phyloP scores from a whole-genome alignment of 768 basidiomycete species.

The Gyrodon lividus region DNA sequence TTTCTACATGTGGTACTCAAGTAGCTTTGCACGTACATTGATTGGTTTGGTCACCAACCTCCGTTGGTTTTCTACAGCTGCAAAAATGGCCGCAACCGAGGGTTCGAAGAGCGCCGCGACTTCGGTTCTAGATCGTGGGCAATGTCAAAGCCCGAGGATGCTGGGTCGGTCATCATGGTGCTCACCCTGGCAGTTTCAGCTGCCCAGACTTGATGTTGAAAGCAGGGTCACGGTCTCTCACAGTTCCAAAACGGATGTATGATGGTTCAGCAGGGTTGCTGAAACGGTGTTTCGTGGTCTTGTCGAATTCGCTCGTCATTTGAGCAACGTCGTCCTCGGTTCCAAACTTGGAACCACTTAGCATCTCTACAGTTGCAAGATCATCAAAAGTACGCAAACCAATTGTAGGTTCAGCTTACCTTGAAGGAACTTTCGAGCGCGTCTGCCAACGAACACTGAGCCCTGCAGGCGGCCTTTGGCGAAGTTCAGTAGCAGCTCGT shows the following conservation, averaged over 20 bases:
- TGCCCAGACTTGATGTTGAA: constrained; percentile 47
- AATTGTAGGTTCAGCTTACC: constrained; percentile 25
- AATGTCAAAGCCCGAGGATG: neutral
- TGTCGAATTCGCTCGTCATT: constrained; percentile 45
- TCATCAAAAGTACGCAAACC: neutral
- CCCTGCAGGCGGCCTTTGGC: constrained; percentile 48
- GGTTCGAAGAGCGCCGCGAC: constrained; percentile 33
- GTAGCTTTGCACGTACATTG: constrained; percentile 15
- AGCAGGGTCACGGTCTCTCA: constrained; percentile 38
- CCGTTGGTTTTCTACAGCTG: constrained; percentile 24
- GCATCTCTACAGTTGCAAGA: constrained; percentile 32
- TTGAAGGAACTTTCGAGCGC: constrained; percentile 39
- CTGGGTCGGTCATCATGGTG: too few species aligned
- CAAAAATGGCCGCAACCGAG: constrained; percentile 20
- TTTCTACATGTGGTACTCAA: neutral
- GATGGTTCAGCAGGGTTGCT: constrained; percentile 37
- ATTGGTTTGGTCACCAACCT: constrained; percentile 20
- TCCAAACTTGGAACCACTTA: constrained; percentile 41
- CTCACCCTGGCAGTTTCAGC: constrained; percentile 41
- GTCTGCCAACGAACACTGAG: constrained; percentile 49
- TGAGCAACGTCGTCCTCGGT: constrained; percentile 39
- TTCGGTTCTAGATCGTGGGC: constrained; percentile 19
- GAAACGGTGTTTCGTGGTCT: constrained; percentile 47
- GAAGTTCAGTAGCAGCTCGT: neutral
- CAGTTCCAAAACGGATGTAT: constrained; percentile 48